A percentile compares a stretch with the other conserved stretches of the same genome.
phyloP scores from a whole-genome alignment of 164 flowering plant genomes.

The Taxillus chinensis region DNA sequence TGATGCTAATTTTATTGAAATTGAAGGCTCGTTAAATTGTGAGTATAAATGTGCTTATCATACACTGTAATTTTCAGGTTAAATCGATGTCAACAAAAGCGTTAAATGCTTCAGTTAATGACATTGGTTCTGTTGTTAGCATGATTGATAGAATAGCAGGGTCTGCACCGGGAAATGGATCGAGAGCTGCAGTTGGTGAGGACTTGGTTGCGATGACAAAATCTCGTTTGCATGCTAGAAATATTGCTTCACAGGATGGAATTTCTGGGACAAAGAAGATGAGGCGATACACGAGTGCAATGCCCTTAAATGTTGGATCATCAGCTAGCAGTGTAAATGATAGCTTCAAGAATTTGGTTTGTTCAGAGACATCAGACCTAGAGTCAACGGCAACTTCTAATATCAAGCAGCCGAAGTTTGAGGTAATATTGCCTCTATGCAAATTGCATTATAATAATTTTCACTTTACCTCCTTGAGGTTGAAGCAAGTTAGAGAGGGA shows the following conservation, averaged over 20 bases:
- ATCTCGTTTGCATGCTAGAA: constrained; percentile 80
- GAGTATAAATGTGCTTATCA: not conserved
- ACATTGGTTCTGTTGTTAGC: constrained; percentile 78
- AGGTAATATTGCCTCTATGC: constrained; percentile 32
- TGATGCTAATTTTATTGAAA: not conserved
- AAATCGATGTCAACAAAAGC: constrained; percentile 57
- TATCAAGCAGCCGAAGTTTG: constrained; percentile 49
- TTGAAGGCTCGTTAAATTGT: not conserved
- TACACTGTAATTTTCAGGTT: constrained; percentile 38
- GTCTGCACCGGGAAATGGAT: constrained; percentile 90
- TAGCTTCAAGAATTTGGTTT: constrained; percentile 37
- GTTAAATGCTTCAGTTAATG: constrained; percentile 60
- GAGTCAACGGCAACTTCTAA: constrained; percentile 85
- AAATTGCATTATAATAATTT: no score
- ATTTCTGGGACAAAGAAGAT: constrained; percentile 51
- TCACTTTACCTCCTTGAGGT: no score
- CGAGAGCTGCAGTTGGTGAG: constrained; percentile 94
- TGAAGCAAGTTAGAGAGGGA: no score
- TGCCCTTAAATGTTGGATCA: constrained; percentile 62
- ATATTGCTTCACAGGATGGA: constrained; percentile 54
- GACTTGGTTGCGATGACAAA: constrained; percentile 94
- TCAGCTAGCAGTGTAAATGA: constrained; percentile 60
- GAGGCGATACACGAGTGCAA: constrained; percentile 72
- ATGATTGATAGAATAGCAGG: constrained; percentile 85
- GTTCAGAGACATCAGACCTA: constrained; percentile 53